Evolutionary conservation across 208 protist genomes (phyloP), one percentile per base, ranked within the genome.

Genomic region (Trypanosoma avium): DNA sequence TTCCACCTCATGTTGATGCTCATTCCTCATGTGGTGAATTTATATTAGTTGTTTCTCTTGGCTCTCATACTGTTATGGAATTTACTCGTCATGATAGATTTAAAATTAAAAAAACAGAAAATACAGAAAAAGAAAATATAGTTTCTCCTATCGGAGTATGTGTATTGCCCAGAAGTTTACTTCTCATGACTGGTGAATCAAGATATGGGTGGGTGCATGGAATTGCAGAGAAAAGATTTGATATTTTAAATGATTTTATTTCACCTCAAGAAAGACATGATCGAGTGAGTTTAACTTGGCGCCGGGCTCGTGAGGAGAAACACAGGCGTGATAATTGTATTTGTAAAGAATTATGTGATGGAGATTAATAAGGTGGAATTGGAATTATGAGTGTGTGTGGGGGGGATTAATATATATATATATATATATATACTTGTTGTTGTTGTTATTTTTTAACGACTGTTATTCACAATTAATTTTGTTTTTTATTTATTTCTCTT

Each of bases 21-120:
- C 87, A 93, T 65, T 72, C 38, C n/a, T 58, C 82, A 12, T 90
- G 89, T 61, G 63, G 60, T 17, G 79, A 90, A 32, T 71, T 30
- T 40, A 56, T 93, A 6, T 46, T 82, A 8, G 71, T 90, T 22
- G 84, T 93, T 13, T 90, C 84, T n/a, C 75, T 93, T 4, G 87
- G 84, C 8, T 90, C 84, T 8, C 81, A 88, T 71, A 90, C 84
- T 26, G 79, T 93, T 56, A 84, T 93, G 79, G 87, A 93, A 29
- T 93, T 85, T 57, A 64, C 68, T 45, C 74, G 63, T n/a, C 77
- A 77, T 59, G 61, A 79, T 43, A 22, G 66, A 9, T 73, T 79
- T 33, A 58, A 59, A n/a, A n/a, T n/a, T n/a, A n/a, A n/a, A n/a
- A n/a, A n/a, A n/a, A n/a, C n/a, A n/a, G n/a, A n/a, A n/a, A n/a